Evolutionary conservation across 768 basidiomycete genomes (phyloP).

Genomic region (Galerina sulciceps): DNA sequence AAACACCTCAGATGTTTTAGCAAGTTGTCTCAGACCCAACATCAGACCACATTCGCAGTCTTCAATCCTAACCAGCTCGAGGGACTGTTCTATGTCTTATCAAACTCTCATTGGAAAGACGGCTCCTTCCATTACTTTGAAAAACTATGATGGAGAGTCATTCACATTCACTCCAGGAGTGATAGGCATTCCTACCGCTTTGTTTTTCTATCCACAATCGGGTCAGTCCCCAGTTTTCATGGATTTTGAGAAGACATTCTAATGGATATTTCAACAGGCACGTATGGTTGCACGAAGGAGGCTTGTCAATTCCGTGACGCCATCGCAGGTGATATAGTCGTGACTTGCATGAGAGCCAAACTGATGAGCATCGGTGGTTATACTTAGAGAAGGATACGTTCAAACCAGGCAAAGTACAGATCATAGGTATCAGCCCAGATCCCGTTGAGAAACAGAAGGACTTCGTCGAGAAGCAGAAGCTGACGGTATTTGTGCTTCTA

Average conservation of each 20-base stretch:
- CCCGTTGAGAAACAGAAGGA: constrained; percentile 71
- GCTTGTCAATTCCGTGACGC: constrained; percentile 86
- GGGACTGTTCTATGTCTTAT: constrained; percentile 5
- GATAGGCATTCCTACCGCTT: constrained; percentile 59
- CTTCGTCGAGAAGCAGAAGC: constrained; percentile 73
- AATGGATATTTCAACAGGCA: constrained; percentile 42
- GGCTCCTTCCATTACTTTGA: constrained; percentile 70
- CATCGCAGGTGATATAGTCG: constrained; percentile 50
- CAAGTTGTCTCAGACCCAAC: constrained; percentile 1
- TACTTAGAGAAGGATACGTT: constrained; percentile 64
- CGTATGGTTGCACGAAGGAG: constrained; percentile 81
- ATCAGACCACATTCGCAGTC: constrained; percentile 9
- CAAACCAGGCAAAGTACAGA: constrained; percentile 61
- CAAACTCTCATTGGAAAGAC: constrained; percentile 52
- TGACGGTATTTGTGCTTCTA: constrained; percentile 51
- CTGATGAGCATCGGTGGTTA: no score
- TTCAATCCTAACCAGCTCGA: not conserved
- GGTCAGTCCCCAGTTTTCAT: constrained; percentile 39
- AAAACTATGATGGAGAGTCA: constrained; percentile 62
- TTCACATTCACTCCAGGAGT: constrained; percentile 65
- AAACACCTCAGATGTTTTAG: not conserved
- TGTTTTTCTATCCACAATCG: constrained; percentile 83
- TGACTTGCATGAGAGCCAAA: constrained; percentile 1
- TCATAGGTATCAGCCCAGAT: constrained; percentile 80
- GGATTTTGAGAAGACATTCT: not conserved